Base-by-base conservation (phyloP, 495 filamentous ascomycete genomes). In the Mycothermus thermophilus region DNA sequence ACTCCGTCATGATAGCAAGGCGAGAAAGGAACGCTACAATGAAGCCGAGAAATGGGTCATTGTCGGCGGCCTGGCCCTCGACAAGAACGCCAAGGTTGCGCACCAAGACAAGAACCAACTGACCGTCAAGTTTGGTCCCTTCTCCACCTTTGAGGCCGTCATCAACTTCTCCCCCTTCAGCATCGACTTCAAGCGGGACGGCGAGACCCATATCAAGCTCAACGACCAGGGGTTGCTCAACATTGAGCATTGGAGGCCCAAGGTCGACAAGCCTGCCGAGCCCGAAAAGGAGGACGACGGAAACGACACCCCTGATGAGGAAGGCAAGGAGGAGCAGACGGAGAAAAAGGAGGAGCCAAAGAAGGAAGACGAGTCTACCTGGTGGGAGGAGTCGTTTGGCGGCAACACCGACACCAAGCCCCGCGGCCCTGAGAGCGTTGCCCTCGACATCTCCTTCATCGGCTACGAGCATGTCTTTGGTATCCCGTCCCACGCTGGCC, bases 331-430 rank as follows among this genome's bases (percentile, higher is more conserved):
- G 20, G 41, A 35, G n/a, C 44, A 46, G 19, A 51, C 66, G 40
- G 55, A 51, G 2, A 39, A 37, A 24, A 35, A 40, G 32, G 43
- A 54, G 25, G 37, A 43, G 14, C 11, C 49, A 30, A 37, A 46
- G 37, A 41, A 40, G 2, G 75, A 76, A 38, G 82, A 93, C 35
- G 79, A 95, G 51, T 77, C 77, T 51, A 93, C 83, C 4, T 93
- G 86, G 82, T 97, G 90, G 92, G 90, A 97, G 12, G 90, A 97
- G 59, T 69, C 70, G 28, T 96, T 97, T 57, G 88, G 87, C 34
- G 84, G 86, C 37, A 86, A 82, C 50, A 96, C 86, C 4, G 90
- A 97, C 55, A 71, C 79, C 8, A 96, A 96, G 57, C 92, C 90
- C 15, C 74, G 74, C 47, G 74, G 74, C 8, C 92, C 90, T 1